phyloP scores from a whole-genome alignment of 2,329 filamentous ascomycete genomes.

The Trichophyton mentagrophytes region DNA sequence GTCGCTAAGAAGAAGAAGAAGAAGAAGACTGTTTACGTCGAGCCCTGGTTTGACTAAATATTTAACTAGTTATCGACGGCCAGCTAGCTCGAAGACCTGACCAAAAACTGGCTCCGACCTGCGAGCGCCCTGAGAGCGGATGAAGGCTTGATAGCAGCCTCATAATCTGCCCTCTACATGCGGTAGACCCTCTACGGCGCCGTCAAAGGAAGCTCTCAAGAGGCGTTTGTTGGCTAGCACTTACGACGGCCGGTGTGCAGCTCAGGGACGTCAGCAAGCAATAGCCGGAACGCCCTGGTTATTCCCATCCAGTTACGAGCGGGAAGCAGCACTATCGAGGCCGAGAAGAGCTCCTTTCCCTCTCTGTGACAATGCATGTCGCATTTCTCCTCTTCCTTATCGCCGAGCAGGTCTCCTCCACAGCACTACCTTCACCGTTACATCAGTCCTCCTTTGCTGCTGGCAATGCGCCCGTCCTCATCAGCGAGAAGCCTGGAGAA shows the following conservation, averaged over 20 bases:
- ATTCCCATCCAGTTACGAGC: background rate
- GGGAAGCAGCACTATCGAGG: background rate
- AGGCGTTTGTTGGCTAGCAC: background rate
- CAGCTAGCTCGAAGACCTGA: background rate
- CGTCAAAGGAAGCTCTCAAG: background rate
- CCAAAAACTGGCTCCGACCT: background rate
- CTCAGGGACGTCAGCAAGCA: background rate
- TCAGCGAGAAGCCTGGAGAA: background rate
- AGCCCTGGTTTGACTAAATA: background rate
- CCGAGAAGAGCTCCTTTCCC: background rate
- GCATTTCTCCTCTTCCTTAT: constrained; percentile 5
- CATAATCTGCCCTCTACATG: background rate
- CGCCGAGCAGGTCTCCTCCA: constrained; percentile 3
- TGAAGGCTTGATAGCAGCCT: background rate
- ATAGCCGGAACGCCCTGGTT: background rate
- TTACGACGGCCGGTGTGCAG: background rate
- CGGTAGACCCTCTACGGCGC: background rate
- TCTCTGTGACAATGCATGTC: background rate
- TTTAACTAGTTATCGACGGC: background rate
- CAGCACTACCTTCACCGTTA: constrained; percentile 1
- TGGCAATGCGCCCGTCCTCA: background rate
- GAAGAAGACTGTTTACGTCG: too few relatives aligned
- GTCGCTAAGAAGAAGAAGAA: background rate
- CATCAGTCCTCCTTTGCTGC: background rate
- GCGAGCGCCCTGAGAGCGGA: background rate